Percentiles rank a stretch among this genome's conserved stretches.
Conservation (phyloP, 768 basidiomycete genomes). For the Naganishia antarctica region DNA sequence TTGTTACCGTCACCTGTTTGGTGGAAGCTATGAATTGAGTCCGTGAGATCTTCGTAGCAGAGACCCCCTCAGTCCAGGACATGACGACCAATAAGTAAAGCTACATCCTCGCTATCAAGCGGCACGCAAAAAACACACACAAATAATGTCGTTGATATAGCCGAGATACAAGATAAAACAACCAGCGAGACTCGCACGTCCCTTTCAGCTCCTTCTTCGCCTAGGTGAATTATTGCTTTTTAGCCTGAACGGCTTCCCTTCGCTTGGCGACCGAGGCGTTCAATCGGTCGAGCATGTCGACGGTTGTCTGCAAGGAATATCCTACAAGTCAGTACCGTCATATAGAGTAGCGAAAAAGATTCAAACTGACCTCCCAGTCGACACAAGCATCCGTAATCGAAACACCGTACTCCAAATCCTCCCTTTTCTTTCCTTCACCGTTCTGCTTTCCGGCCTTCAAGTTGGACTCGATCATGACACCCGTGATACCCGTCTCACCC, state of each 20-base stretch:
- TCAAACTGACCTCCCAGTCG: conserved; percentile 32
- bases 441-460: conserved; percentile 87
- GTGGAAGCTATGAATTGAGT: no score
- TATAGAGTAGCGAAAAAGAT: not conserved
- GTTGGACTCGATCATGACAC: conserved; percentile 96
- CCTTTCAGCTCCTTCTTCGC: not conserved
- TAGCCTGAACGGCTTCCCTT: conserved; percentile 18
- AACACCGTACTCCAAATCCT: conserved; percentile 58
- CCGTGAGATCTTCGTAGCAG: no score
- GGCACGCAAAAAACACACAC: not conserved
- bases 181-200: not conserved
- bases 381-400: conserved; percentile 49
- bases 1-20: no score
- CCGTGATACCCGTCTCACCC: conserved; percentile 60
- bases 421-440: conserved; percentile 79
- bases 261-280: conserved; percentile 32
- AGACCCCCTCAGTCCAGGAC: no score
- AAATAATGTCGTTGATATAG: not conserved
- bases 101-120: not conserved
- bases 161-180: not conserved
- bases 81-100: conserved; percentile 3
- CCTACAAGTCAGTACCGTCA: conserved; percentile 12
- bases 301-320: conserved; percentile 25
- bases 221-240: not conserved
- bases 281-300: conserved; percentile 45